These are phyloP conservation scores for Blumeria hordei DNA, from an alignment of 2,329 filamentous ascomycete genomes.

Conservation along the genomic window DNA sequence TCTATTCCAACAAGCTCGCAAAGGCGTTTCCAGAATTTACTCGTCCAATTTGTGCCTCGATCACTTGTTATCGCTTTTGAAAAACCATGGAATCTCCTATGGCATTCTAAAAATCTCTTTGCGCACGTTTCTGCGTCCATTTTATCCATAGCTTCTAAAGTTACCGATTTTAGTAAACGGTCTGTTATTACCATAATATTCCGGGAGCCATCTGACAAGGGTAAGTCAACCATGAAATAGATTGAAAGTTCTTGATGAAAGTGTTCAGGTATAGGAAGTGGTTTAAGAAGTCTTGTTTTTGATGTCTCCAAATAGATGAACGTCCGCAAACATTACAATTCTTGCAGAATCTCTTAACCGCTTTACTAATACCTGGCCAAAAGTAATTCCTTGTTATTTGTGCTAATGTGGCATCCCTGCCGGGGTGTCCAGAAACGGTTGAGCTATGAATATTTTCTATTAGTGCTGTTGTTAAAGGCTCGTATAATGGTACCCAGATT, in stretches of 20 bases:
- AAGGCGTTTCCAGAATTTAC: not conserved
- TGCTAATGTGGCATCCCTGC: too few relatives aligned
- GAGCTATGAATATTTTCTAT: not conserved
- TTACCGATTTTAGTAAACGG: not conserved
- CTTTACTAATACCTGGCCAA: not conserved
- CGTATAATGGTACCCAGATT: not conserved
- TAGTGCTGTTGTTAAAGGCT: not conserved
- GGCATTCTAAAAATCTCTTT: not conserved
- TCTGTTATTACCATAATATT: not conserved
- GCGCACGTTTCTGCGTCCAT: not conserved
- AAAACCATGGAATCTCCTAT: not conserved
- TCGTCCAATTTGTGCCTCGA: not conserved
- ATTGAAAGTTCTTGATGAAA: not conserved
- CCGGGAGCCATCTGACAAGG: not conserved
- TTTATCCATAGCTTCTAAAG: not conserved
- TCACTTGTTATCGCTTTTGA: not conserved
- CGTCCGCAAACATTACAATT: not conserved
- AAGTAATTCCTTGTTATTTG: too few relatives aligned
- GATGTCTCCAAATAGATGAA: not conserved
- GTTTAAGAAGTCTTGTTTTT: not conserved
- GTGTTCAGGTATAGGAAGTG: not conserved
- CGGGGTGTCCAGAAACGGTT: not conserved
- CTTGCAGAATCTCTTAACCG: not conserved
- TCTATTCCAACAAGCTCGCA: not conserved
- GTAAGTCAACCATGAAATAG: not conserved